Evolutionary conservation across 1,139 yeast genomes (phyloP).

Genomic region (Taphrina deformans): DNA sequence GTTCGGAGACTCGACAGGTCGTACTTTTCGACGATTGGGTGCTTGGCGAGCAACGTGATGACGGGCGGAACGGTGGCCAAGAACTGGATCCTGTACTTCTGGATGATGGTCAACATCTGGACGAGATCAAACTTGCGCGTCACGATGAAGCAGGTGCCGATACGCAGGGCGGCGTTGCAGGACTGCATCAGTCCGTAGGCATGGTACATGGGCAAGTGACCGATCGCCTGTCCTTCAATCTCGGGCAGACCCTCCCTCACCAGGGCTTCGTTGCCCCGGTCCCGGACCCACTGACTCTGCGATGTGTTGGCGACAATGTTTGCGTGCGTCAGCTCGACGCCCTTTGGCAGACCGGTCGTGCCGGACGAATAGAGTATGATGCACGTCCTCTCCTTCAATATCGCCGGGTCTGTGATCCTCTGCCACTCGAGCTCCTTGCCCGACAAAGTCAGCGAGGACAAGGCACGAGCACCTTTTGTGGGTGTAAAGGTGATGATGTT

Average conservation of each 20-base stretch:
- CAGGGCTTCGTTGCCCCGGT: slow-evolving; percentile 21
- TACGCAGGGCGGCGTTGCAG: slow-evolving; percentile 41
- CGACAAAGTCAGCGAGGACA: slow-evolving; percentile 26
- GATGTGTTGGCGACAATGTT: slow-evolving; percentile 45
- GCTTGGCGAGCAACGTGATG: slow-evolving; percentile 47
- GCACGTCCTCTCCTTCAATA: slow-evolving; percentile 38
- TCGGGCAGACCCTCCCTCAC: background rate
- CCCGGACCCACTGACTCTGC: slow-evolving; percentile 30
- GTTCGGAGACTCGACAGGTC: slow-evolving; percentile 38
- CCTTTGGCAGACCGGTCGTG: slow-evolving; percentile 68
- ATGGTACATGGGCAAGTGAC: slow-evolving; percentile 47
- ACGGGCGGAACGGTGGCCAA: slow-evolving; percentile 48
- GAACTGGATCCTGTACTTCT: slow-evolving; percentile 42
- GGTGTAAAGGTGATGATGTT: slow-evolving; percentile 27
- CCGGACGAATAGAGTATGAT: slow-evolving; percentile 65
- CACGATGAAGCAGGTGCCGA: slow-evolving; percentile 42
- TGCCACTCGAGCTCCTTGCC: slow-evolving; percentile 33
- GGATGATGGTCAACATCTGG: slow-evolving; percentile 42
- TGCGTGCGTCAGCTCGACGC: slow-evolving; percentile 62
- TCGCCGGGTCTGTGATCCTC: slow-evolving; percentile 33
- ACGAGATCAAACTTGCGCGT: slow-evolving; percentile 46
- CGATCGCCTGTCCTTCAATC: slow-evolving; percentile 19
- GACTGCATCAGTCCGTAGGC: slow-evolving; percentile 45
- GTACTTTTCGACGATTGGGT: slow-evolving; percentile 45
- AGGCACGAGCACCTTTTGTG: slow-evolving; percentile 9